These are phyloP conservation scores for Penicillium sp. DNA, from an alignment of 2,329 filamentous ascomycete species.

Conservation along the genomic window DNA sequence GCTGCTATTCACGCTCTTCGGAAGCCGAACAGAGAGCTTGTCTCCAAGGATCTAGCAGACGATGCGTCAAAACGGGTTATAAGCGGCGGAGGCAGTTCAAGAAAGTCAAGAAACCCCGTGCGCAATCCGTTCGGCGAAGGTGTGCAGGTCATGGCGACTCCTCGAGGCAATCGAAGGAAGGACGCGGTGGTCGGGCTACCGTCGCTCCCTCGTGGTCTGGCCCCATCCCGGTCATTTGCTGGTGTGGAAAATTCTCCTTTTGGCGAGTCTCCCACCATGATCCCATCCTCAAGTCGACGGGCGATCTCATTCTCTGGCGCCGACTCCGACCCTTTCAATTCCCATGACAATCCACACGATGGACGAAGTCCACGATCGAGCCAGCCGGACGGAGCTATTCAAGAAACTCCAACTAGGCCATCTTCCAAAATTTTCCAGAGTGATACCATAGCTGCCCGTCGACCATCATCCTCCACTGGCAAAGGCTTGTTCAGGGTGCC, in stretches of 20 bases:
- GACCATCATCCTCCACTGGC: conserved; percentile 19
- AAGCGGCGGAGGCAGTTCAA: conserved; percentile 32
- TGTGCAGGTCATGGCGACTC: conserved; percentile 53
- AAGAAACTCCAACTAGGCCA: conserved; percentile 45
- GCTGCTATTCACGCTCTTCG: conserved; percentile 49
- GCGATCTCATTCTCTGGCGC: conserved; percentile 30
- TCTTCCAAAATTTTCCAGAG: conserved; percentile 27
- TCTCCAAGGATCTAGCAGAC: conserved; percentile 48
- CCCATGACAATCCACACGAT: conserved; percentile 2
- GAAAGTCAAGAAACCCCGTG: conserved; percentile 44
- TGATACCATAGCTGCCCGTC: conserved; percentile 12
- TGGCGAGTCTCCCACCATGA: conserved; percentile 30
- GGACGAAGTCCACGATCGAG: conserved; percentile 4
- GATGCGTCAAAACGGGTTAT: conserved; percentile 40
- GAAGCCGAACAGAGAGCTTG: conserved; percentile 49
- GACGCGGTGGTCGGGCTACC: conserved; percentile 31
- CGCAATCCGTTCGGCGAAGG: conserved; percentile 44
- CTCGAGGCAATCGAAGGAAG: conserved; percentile 40
- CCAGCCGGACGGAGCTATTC: conserved; percentile 24
- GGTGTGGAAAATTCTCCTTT: conserved; percentile 31
- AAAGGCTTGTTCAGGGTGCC: conserved; percentile 29
- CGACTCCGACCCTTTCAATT: conserved; percentile 19
- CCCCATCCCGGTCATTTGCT: conserved; percentile 30
- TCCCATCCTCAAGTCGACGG: conserved; percentile 35
- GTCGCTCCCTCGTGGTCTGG: conserved; percentile 27